Evolutionary conservation across 331 rosid species (phyloP), one percentile per base, ranked within the genome.

Genomic region (Prunus yedoensis): DNA sequence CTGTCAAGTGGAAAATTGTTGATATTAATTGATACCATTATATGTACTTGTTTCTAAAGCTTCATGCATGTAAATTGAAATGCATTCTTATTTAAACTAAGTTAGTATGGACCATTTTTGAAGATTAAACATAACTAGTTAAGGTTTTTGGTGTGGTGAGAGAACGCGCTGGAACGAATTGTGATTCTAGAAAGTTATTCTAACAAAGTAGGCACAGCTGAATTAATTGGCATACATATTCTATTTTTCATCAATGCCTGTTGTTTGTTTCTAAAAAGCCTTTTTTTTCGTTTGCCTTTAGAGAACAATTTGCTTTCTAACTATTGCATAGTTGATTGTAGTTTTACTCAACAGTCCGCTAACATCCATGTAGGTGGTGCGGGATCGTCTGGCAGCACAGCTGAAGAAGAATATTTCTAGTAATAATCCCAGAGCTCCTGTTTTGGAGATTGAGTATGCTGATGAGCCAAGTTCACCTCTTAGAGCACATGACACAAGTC

Each of bases 371-470:
- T 27, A 45, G 17, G 2, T 76, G 68, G 49, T 68, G 66, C 80
- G 47, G 75, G 41, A 67, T 45, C n/a, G 18, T 7, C 30, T 12
- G 52, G 25, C 11, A 63, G 23, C 32, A 20, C 46, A 17, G 59
- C 23, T 30, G 27, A 69, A 3, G 57, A 75, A 8, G 45, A 70
- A 25, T 1, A 38, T 21, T 71, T 6, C 25, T 41, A 8, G 18
- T 61, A 35, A 58, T 28, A 43, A 52, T 41, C 75, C 78, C 43
- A 80, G 76, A 74, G 75, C 80, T 46, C 84, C 82, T 57, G 60
- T 17, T 53, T 17, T 21, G 14, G 58, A 66, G 54, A 61, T 51
- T 30, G 49, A 71, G 14, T 60, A 35, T 62, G 38, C 43, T 59
- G 51, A 25, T 60, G 66, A 74, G 65, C 70, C 61, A 21, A 63